These are phyloP conservation scores for Saturnispora quitensis DNA, from an alignment of 805 yeast species.

Conservation along the genomic window DNA sequence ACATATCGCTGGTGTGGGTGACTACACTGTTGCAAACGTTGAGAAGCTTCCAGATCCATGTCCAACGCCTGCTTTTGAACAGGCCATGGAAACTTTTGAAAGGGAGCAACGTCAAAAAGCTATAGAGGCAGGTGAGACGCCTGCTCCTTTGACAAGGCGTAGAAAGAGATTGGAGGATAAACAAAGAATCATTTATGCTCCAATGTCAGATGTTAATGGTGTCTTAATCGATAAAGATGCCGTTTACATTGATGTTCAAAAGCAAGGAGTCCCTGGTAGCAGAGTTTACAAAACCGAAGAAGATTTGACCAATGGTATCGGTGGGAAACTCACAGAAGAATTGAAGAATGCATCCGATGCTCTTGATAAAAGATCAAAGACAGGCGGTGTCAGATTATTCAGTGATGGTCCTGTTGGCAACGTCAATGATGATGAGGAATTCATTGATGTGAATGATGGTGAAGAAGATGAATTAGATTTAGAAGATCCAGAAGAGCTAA, in stretches of 20 bases:
- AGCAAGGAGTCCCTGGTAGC: not conserved
- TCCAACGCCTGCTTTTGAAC: conserved; percentile 92
- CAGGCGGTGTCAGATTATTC: conserved; percentile 66
- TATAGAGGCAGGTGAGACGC: conserved; percentile 44
- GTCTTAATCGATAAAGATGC: conserved; percentile 95
- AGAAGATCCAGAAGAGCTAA: conserved; percentile 22
- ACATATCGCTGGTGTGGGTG: conserved; percentile 96
- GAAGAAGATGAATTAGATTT: conserved; percentile 17
- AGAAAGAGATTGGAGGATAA: conserved; percentile 89
- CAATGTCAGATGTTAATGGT: conserved; percentile 99
- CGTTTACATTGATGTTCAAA: conserved; percentile 80
- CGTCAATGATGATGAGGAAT: conserved; percentile 31
- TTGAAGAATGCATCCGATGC: conserved; percentile 63
- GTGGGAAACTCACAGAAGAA: conserved; percentile 76
- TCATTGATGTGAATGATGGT: conserved; percentile 24
- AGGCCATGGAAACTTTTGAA: conserved; percentile 71
- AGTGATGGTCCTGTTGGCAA: conserved; percentile 33
- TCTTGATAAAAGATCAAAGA: conserved; percentile 40
- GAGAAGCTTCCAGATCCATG: conserved; percentile 97
- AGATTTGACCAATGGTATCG: conserved; percentile 49
- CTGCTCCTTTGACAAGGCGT: conserved; percentile 44
- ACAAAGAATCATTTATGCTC: conserved; percentile 92
- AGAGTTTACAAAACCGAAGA: conserved; percentile 22
- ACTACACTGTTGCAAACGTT: conserved; percentile 59
- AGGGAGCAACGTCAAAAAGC: conserved; percentile 62